phyloP scores from a whole-genome alignment of 805 yeast species.

The Metschnikowia baotianmanensis region DNA sequence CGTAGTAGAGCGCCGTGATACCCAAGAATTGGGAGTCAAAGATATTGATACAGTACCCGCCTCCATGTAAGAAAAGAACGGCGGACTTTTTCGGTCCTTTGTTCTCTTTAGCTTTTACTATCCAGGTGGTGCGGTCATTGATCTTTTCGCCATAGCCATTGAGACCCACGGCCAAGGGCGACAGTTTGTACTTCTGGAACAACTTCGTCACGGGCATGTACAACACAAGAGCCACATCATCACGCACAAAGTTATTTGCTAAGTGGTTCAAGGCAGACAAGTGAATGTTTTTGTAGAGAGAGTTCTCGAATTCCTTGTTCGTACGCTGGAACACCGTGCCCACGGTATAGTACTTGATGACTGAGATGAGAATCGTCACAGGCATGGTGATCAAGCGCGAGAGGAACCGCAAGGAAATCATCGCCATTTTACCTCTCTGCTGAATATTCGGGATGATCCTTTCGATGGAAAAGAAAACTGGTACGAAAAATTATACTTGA shows the following conservation, averaged over 20 bases:
- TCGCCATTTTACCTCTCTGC: constrained; percentile 8
- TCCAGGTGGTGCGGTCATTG: constrained; percentile 18
- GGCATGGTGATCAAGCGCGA: constrained; percentile 26
- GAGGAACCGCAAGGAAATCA: constrained; percentile 23
- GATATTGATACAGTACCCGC: constrained; percentile 24
- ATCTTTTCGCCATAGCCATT: constrained; percentile 16
- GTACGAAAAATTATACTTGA: too few species aligned
- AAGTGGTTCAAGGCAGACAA: constrained; percentile 27
- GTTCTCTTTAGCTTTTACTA: constrained; percentile 7
- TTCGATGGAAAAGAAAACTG: neutral
- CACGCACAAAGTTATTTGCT: constrained; percentile 22
- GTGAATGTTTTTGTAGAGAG: constrained; percentile 30
- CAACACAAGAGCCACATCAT: constrained; percentile 23
- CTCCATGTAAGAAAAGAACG: constrained; percentile 27
- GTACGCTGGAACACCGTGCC: constrained; percentile 32
- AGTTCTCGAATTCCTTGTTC: constrained; percentile 27
- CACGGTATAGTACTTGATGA: constrained; percentile 29
- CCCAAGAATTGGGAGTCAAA: constrained; percentile 26
- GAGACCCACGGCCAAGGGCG: constrained; percentile 15
- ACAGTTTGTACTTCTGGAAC: constrained; percentile 14
- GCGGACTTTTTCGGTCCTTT: constrained; percentile 15
- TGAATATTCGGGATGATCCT: neutral
- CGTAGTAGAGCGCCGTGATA: constrained; percentile 23
- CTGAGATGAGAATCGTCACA: constrained; percentile 18
- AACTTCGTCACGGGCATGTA: constrained; percentile 23